These are phyloP conservation scores for Myrmaecium sp. DNA, from an alignment of 2,329 filamentous ascomycete genomes.

Conservation along the genomic window DNA sequence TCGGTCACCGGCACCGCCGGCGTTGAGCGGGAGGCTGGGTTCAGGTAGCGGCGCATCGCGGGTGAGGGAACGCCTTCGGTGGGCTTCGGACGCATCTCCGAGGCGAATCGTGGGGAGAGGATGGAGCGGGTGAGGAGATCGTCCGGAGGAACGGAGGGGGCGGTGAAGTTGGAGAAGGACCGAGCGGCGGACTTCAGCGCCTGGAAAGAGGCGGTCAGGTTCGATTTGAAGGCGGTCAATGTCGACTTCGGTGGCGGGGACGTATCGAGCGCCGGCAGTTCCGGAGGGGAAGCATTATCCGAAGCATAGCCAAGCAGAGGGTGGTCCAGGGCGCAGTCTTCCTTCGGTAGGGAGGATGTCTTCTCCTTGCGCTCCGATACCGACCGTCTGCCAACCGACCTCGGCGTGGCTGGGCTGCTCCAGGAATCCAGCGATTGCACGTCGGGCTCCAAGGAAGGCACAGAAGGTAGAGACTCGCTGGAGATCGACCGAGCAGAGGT, in stretches of 20 bases:
- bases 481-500: slow-evolving; percentile 35
- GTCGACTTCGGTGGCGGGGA: slow-evolving; percentile 12
- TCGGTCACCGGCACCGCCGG: slow-evolving; percentile 18
- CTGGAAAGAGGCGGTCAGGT: slow-evolving; percentile 44
- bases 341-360: slow-evolving; percentile 30
- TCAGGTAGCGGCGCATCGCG: slow-evolving; percentile 42
- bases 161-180: slow-evolving; percentile 42
- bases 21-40: slow-evolving; percentile 28
- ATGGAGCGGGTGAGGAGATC: slow-evolving; percentile 44
- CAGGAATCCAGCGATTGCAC: slow-evolving; percentile 30
- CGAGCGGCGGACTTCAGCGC: slow-evolving; percentile 44
- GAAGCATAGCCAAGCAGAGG: slow-evolving; percentile 31
- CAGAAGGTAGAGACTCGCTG: slow-evolving; percentile 39
- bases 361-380: slow-evolving; percentile 26
- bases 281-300: slow-evolving; percentile 16
- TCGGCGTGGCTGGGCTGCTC: slow-evolving; percentile 16
- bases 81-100: slow-evolving; percentile 41
- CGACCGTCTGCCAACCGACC: slow-evolving; percentile 10
- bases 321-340: slow-evolving; percentile 40
- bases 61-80: slow-evolving; percentile 36
- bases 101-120: slow-evolving; percentile 39
- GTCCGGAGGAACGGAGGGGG: slow-evolving; percentile 35
- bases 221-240: slow-evolving; percentile 39
- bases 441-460: slow-evolving; percentile 29
- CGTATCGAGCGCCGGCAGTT: slow-evolving; percentile 13